Conservation (phyloP, 2,329 filamentous ascomycete genomes). For the Pseudofabraea citricarpa region DNA sequence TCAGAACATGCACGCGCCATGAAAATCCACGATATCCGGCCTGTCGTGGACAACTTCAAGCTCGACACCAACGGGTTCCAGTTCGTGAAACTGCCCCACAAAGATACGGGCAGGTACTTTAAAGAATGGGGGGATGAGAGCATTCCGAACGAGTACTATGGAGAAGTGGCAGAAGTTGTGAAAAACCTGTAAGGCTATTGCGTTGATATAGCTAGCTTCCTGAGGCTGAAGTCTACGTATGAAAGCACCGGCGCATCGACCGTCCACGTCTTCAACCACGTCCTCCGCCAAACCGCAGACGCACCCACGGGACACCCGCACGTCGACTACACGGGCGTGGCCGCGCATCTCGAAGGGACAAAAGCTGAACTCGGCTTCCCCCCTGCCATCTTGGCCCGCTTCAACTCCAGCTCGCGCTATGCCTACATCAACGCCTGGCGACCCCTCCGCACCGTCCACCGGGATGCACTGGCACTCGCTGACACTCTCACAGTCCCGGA, state of each 20-base stretch:
- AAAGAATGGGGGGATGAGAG: background rate
- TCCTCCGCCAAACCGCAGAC: background rate
- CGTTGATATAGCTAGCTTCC: no score
- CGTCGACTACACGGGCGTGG: conserved; percentile 2
- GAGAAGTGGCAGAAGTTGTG: background rate
- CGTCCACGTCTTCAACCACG: conserved; percentile 3
- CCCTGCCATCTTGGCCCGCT: background rate
- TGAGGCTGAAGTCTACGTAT: background rate
- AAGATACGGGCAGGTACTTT: no score
- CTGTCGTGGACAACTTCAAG: conserved; percentile 1
- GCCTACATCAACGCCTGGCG: conserved; percentile 2
- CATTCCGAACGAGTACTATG: conserved; percentile 2
- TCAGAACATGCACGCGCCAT: background rate
- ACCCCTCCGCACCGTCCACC: background rate
- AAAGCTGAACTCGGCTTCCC: background rate
- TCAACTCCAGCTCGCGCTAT: background rate
- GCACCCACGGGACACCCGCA: conserved; percentile 4
- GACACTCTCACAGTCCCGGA: conserved; percentile 3
- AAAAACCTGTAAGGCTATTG: background rate
- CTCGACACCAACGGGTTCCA: conserved; percentile 6
- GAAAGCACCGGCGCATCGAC: conserved; percentile 1
- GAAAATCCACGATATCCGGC: conserved; percentile 1
- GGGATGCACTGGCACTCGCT: conserved; percentile 1
- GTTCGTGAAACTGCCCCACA: conserved; percentile 1
- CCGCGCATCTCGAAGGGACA: conserved; percentile 1